Base-by-base conservation (phyloP, 2,329 filamentous ascomycete species). In the Hymenoscyphus infarciens region DNA sequence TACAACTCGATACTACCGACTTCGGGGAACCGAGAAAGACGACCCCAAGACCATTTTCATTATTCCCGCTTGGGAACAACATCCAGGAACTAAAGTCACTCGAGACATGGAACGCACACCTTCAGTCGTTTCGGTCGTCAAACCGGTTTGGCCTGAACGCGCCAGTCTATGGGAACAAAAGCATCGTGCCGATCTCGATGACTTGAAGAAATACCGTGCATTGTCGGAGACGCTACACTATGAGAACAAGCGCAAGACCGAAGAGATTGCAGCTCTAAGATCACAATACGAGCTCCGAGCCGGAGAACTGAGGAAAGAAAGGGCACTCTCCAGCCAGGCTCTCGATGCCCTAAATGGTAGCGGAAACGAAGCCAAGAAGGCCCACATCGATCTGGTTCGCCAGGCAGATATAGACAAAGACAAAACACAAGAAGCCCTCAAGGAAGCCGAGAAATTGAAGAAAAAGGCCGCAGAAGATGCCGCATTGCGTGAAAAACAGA, bases 1-100 rank as follows among this genome's bases (percentile, higher is more conserved):
- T 11, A 70, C 66, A 35, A 83, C 83, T 27, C 76, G 83, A 2
- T 85, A 80, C 71, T 83, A 81, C 70, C 81, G 83, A 19, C 68
- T 85, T 27, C 77, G 79, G 27, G 77, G 77, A 19, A 64, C 69
- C 49, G 56, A 61, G 1, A 76, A 77, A 2, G 80, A 82, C 49
- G 56, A 60, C 1, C 76, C 77, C 2, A 81, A 82, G 56, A 74
- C 73, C 3, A 74, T 86, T 63, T 85, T 85, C 68, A 73, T 86
- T 7, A 74, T 84, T 31, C 83, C 83, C 0, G 82, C 79, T 2
- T 78, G 78, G 62, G 74, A 77, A 13, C 72, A 77, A 25, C 81
- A 84, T 61, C 80, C 82, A 0, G 76, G 73, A 22, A 76, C 78
- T 6, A 70, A 73, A 62, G 72, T 77, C 33, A 84, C 81, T 1